A percentile compares a stretch with the other conserved stretches of the same genome.
Conservation (phyloP, 1,284 basidiomycete genomes). For the Moniliophthora roreri region DNA sequence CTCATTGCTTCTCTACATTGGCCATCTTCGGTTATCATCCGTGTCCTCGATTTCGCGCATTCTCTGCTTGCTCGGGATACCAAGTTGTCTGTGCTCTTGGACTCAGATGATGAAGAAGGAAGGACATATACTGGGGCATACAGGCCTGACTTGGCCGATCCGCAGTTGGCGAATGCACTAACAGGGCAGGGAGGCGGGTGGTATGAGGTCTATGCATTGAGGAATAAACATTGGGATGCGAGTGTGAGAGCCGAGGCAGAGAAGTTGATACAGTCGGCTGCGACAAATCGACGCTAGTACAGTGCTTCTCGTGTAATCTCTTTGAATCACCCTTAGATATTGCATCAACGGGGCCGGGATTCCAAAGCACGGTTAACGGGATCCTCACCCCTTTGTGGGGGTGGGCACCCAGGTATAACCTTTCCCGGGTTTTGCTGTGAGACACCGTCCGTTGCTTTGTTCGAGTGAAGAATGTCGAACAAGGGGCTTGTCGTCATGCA, state of each 20-base stretch:
- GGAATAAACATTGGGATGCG: constrained; percentile 58
- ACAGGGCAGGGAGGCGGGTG: constrained; percentile 66
- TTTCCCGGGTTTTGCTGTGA: no score
- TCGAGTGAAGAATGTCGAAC: no score
- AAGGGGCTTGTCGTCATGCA: no score
- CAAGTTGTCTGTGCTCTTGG: constrained; percentile 81
- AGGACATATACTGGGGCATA: constrained; percentile 45
- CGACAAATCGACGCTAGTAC: background rate
- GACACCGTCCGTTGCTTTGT: no score
- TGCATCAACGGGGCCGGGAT: no score
- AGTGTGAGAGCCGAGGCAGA: constrained; percentile 57
- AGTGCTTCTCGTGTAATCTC: background rate
- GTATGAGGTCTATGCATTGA: constrained; percentile 67
- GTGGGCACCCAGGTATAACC: no score
- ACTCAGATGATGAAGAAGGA: constrained; percentile 83
- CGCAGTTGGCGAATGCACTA: constrained; percentile 77
- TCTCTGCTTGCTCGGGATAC: constrained; percentile 75
- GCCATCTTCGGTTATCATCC: constrained; percentile 66
- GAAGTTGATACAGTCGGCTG: constrained; percentile 44
- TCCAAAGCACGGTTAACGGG: no score
- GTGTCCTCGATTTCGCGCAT: constrained; percentile 72
- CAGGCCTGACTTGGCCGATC: constrained; percentile 82
- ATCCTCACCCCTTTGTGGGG: no score
- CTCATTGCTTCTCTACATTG: constrained; percentile 79
- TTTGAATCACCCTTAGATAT: no score